A percentile compares a stretch with the other conserved stretches of the same genome.
These are phyloP conservation scores for Cydonia oblonga DNA, from an alignment of 331 rosid genomes.

Conservation along the genomic window DNA sequence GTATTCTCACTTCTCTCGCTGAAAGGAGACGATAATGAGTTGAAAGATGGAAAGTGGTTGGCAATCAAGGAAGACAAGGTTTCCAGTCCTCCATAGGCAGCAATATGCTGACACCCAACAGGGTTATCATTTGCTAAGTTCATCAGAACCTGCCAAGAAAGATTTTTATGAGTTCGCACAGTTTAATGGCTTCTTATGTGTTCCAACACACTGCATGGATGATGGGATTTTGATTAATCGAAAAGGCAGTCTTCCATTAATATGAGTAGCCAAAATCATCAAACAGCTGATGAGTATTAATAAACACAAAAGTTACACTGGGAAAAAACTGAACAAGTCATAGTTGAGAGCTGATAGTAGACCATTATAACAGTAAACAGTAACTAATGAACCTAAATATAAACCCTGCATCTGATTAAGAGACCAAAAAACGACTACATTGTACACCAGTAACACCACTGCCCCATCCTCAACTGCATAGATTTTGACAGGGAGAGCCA, in stretches of 20 bases:
- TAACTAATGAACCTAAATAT: not conserved
- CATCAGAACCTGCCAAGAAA: constrained; percentile 78
- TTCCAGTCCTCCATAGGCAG: constrained; percentile 79
- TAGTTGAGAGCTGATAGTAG: not conserved
- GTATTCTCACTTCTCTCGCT: constrained; percentile 28
- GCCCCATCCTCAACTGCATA: not conserved
- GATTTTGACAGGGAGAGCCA: not conserved
- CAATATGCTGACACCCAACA: constrained; percentile 85
- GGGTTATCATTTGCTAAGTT: constrained; percentile 93
- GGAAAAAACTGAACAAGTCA: not conserved
- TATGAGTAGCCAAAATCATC: not conserved
- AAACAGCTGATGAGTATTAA: not conserved
- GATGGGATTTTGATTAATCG: not conserved
- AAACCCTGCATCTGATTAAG: not conserved
- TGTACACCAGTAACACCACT: not conserved
- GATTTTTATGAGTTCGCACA: not conserved
- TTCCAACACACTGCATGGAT: not conserved
- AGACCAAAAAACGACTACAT: not conserved
- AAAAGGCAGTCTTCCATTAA: not conserved
- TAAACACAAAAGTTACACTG: too few species aligned
- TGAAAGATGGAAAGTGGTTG: constrained; percentile 73
- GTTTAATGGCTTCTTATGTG: not conserved
- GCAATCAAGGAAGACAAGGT: constrained; percentile 82
- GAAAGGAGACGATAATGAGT: constrained; percentile 40
- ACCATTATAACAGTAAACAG: not conserved